phyloP scores from a whole-genome alignment of 2,329 filamentous ascomycete genomes.

The Phialophora chinensis region DNA sequence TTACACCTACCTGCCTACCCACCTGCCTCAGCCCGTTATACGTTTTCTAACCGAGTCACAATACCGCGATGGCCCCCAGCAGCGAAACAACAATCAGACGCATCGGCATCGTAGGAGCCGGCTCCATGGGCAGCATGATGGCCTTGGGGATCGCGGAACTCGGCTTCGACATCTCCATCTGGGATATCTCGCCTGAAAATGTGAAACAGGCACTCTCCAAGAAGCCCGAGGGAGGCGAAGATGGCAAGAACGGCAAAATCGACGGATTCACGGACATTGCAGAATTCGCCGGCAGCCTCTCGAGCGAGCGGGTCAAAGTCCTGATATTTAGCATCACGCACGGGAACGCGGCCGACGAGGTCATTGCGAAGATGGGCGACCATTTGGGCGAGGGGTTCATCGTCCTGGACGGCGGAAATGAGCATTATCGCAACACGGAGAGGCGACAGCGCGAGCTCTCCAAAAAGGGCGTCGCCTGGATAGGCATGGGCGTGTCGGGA shows the following conservation, averaged over 20 bases:
- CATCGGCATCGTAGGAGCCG: slow-evolving; percentile 7
- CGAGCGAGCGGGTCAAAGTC: slow-evolving; percentile 1
- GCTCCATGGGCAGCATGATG: slow-evolving; percentile 12
- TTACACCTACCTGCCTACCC: not conserved
- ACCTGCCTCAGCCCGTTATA: not conserved
- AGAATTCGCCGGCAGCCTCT: not conserved
- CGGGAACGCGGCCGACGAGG: not conserved
- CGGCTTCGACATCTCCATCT: slow-evolving; percentile 8
- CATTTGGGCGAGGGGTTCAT: not conserved
- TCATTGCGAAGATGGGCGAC: not conserved
- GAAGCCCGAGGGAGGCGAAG: slow-evolving; percentile 4
- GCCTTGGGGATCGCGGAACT: not conserved
- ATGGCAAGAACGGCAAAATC: not conserved
- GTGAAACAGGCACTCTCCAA: slow-evolving; percentile 11
- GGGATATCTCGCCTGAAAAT: not conserved
- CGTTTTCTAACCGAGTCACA: not conserved
- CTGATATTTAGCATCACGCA: slow-evolving; percentile 9
- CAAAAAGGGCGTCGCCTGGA: not conserved
- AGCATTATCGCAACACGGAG: slow-evolving; percentile 10
- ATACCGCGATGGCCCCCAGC: not conserved
- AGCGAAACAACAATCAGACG: not conserved
- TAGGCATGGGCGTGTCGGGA: slow-evolving; percentile 13
- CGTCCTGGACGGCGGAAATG: slow-evolving; percentile 1
- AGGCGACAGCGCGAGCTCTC: slow-evolving; percentile 4
- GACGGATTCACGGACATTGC: slow-evolving; percentile 5